A percentile compares a stretch with the other conserved stretches of the same genome.
Evolutionary conservation across 164 flowering plant genomes (phyloP).

Genomic region (Annona cherimola): DNA sequence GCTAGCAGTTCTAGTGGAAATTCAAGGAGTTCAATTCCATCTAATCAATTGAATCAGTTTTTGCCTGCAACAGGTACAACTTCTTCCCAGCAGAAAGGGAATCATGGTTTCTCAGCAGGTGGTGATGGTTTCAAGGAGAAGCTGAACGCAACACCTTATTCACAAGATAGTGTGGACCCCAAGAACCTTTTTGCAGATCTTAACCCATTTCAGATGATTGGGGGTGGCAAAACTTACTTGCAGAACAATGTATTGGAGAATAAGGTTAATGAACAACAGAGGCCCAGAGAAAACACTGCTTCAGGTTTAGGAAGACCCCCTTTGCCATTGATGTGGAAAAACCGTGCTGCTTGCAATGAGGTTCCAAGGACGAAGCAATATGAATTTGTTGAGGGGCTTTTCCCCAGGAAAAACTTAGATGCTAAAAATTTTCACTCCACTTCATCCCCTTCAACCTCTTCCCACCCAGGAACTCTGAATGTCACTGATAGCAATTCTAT

Average conservation of each 20-base stretch:
- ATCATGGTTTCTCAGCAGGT: constrained; percentile 32
- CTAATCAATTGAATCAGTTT: constrained; percentile 28
- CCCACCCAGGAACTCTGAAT: constrained; percentile 30
- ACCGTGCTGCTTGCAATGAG: constrained; percentile 63
- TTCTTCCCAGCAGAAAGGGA: constrained; percentile 45
- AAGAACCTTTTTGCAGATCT: constrained; percentile 87
- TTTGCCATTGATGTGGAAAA: constrained; percentile 70
- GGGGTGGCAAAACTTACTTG: constrained; percentile 37
- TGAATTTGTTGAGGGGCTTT: constrained; percentile 48
- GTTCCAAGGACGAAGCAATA: constrained; percentile 63
- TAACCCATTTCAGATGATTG: constrained; percentile 73
- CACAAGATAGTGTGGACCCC: constrained; percentile 50
- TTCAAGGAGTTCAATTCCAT: constrained; percentile 20
- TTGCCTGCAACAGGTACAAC: constrained; percentile 37
- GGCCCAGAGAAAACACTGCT: constrained; percentile 36
- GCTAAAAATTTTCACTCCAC: constrained; percentile 33
- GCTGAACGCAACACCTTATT: constrained; percentile 54
- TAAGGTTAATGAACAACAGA: constrained; percentile 49
- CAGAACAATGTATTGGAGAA: constrained; percentile 39
- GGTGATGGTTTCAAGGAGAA: constrained; percentile 55
- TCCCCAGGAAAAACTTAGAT: constrained; percentile 41
- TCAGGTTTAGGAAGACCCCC: constrained; percentile 62
- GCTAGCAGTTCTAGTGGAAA: constrained; percentile 39
- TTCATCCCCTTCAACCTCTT: constrained; percentile 41
- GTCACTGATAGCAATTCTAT: constrained; percentile 16